Conservation (phyloP, 306 rosid species). For the Sechiopsis laciniata region DNA sequence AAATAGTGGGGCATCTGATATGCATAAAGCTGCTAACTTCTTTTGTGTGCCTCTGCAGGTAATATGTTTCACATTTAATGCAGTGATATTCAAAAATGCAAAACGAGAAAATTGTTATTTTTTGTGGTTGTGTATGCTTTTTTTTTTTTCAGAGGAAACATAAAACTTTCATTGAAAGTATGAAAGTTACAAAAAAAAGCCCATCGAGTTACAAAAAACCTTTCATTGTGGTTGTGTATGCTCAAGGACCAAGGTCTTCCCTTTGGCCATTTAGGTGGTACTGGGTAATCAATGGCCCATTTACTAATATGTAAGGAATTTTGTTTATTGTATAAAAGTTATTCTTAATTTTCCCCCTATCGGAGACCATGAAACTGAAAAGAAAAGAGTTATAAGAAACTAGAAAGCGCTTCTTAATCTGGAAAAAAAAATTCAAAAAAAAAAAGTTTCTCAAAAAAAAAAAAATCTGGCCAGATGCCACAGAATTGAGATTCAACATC, state of each 20-base stretch:
- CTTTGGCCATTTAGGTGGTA: not conserved
- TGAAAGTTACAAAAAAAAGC: too few relatives aligned
- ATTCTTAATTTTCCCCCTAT: not conserved
- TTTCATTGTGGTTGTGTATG: not conserved
- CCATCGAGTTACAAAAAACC: too few relatives aligned
- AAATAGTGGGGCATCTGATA: slow-evolving; percentile 40
- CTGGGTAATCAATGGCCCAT: not conserved
- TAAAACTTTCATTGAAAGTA: too few relatives aligned
- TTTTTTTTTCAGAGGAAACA: too few relatives aligned
- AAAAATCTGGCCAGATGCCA: not conserved
- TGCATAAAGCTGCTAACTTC: slow-evolving; percentile 65
- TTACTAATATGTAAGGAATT: not conserved
- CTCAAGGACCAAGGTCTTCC: not conserved
- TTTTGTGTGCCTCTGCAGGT: slow-evolving; percentile 93
- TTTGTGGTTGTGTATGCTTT: not conserved
- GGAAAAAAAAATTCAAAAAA: too few relatives aligned
- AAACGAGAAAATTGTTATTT: not conserved
- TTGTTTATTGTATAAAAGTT: not conserved
- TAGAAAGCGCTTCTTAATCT: not conserved
- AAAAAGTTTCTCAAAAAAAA: too few relatives aligned
- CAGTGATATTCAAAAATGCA: not conserved
- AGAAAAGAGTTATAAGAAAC: not conserved
- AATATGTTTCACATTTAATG: slow-evolving; percentile 7
- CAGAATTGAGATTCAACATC: not conserved
- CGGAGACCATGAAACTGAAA: not conserved